Base-by-base conservation (phyloP, 768 basidiomycete genomes). In the Suillus luteus region DNA sequence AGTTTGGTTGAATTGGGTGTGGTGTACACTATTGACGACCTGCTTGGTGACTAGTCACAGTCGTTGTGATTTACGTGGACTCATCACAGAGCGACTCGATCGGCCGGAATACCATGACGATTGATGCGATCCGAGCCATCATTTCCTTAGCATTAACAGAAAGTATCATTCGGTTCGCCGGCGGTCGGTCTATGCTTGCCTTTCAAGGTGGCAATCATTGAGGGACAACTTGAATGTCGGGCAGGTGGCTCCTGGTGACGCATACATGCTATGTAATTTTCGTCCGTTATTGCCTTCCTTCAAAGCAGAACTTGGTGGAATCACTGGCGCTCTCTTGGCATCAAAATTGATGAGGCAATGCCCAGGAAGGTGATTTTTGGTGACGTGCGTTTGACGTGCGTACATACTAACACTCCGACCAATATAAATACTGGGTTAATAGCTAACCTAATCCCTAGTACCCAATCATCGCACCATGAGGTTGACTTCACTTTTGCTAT, bases 401-500 rank as follows among this genome's bases (percentile, higher is more conserved):
- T 15, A 51, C 15, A 3, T 27, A 55, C 37, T 40, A 22, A 38
- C 55, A 33, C n/a, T 55, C 37, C 15, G 5, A 38, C 22, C 37
- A 15, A 40, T 24, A 24, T 40, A 17, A 37, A 40, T 33, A 5
- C 17, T 37, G 9, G 37, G 35, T n/a, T 22, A 9, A 15, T 37
- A 35, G 35, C 14, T 37, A 38, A 24, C 22, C 14, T 17, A 17
- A 24, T 38, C 6, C n/a, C 37, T 22, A n/a, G n/a, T n/a, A 37
- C 12, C 6, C 60, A 55, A 48, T 22, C 33, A 35, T 61, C 49
- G n/a, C 10, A 37, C 33, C 49, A 58, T 61, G 60, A 61, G 38
- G 35, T 58, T 57, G 19, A 14, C 40, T 19, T 19, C 27, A 10
- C 35, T 62, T 44, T 55, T 65, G 19, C 44, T 48, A n/a, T 46